Evolutionary conservation across 2,329 filamentous ascomycete species (phyloP), one percentile per base, ranked within the genome.

Genomic region (Penicillium capsulatum): DNA sequence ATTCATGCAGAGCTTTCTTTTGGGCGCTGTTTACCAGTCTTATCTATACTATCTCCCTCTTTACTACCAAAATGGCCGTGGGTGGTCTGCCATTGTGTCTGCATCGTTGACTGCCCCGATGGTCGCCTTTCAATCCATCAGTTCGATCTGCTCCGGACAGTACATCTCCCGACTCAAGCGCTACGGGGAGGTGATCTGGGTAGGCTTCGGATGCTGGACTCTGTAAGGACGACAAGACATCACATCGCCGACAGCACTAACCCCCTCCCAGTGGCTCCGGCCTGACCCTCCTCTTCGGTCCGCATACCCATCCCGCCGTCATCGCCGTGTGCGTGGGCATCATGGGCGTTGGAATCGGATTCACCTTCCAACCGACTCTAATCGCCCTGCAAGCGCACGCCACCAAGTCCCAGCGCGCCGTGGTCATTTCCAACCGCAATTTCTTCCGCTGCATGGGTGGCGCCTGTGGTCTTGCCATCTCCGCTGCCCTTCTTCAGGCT

Each of bases 371-470:
- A 42, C 72, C 73, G 3, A 72, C 69, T 0, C 64, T 83, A 0
- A 70, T 81, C 4, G 79, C 78, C 1, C 57, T 77, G 10, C 77
- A 81, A 54, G 75, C 77, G 0, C 76, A 81, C 54, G 73, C 70
- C 15, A 65, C 69, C 1, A 78, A 77, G 53, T 61, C 71, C 0
- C 73, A 81, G 30, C 70, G 80, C 14, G 80, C 80, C 1, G 74
- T 83, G 1, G 73, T 81, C 14, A 82, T 81, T 24, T 77, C 76
- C 2, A 74, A 75, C 36, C 70, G 80, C 1, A 83, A 83, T 49
- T 83, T 83, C 54, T 69, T 81, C 44, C 73, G 80, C 6, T 75
- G 72, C 32, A 63, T 78, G 3, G 79, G 80, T 7, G 79, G 78
- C 16, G 68, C 78, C 1, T 67, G 73, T 10, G 79, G 79, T 0